Percentiles rank a stretch among this genome's conserved stretches.
These are phyloP conservation scores for Quercus wislizeni DNA, from an alignment of 306 rosid species.

Conservation along the genomic window DNA sequence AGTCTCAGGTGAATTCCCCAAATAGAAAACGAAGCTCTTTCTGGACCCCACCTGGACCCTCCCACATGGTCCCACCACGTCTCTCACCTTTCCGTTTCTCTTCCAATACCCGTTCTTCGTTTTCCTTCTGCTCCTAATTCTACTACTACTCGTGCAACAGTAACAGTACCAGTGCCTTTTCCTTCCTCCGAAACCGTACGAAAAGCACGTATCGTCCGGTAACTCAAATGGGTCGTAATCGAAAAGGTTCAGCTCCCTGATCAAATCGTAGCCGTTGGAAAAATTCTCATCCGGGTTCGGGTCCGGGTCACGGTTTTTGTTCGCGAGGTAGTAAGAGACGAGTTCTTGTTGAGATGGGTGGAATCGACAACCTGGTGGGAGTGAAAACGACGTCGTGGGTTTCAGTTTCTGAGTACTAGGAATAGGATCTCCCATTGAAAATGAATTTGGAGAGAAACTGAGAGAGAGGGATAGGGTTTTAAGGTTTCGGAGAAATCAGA, in stretches of 20 bases:
- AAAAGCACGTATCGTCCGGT: conserved; percentile 44
- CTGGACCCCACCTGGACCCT: conserved; percentile 47
- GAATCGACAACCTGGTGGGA: conserved; percentile 60
- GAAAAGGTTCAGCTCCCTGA: conserved; percentile 49
- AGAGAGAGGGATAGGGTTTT: too few relatives aligned
- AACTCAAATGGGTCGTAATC: conserved; percentile 47
- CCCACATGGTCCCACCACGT: conserved; percentile 26
- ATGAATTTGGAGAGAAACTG: background rate
- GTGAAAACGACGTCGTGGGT: conserved; percentile 21
- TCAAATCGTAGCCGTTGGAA: conserved; percentile 36
- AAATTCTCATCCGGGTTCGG: background rate
- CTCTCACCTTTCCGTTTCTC: conserved; percentile 42
- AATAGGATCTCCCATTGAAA: conserved; percentile 36
- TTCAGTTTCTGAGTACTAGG: background rate
- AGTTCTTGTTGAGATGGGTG: conserved; percentile 64
- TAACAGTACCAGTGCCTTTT: conserved; percentile 65
- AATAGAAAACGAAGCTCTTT: conserved; percentile 46
- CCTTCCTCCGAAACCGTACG: conserved; percentile 46
- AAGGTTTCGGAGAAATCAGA: too few relatives aligned
- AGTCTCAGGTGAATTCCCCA: conserved; percentile 33
- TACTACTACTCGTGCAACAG: conserved; percentile 40
- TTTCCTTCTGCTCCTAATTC: conserved; percentile 27
- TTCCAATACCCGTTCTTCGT: conserved; percentile 64
- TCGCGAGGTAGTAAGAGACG: conserved; percentile 43
- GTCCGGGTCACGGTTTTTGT: conserved; percentile 30